These are phyloP conservation scores for Echites panduratus DNA, from an alignment of 257 asterid species.

Conservation along the genomic window DNA sequence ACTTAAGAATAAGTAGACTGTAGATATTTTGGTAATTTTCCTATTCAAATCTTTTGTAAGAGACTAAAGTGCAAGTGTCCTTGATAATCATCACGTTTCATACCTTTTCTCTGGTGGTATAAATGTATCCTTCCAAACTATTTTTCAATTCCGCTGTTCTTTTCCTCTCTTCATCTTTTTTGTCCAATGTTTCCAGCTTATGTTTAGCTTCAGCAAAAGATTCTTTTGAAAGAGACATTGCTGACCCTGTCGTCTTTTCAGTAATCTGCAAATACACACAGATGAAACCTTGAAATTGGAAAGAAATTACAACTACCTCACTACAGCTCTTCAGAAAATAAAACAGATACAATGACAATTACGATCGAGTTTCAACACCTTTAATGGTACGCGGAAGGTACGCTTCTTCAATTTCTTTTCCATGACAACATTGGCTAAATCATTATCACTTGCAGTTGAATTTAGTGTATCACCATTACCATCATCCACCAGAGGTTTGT, in stretches of 20 bases:
- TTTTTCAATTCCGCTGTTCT: conserved; percentile 96
- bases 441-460: conserved; percentile 39
- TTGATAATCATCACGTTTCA: neutral
- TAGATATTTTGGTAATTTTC: neutral
- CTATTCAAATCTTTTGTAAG: neutral
- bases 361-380: conserved; percentile 38
- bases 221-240: conserved; percentile 73
- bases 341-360: conserved; percentile 6
- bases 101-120: conserved; percentile 94
- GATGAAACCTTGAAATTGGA: conserved; percentile 15
- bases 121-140: conserved; percentile 88
- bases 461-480: conserved; percentile 38
- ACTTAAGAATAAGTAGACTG: neutral
- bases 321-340: neutral
- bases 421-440: conserved; percentile 46
- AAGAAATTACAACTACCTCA: neutral
- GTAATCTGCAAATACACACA: conserved; percentile 41
- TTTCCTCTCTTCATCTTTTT: conserved; percentile 92
- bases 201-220: conserved; percentile 51
- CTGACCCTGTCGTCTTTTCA: conserved; percentile 86
- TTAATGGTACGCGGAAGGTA: conserved; percentile 82
- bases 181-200: conserved; percentile 75
- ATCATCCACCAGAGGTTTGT: conserved; percentile 40
- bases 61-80: conserved; percentile 6
- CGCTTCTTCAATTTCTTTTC: conserved; percentile 91